Percentiles rank a stretch among this genome's conserved stretches.
Evolutionary conservation across 1,139 yeast genomes (phyloP).

Genomic region (Kluyveromyces marxianus): DNA sequence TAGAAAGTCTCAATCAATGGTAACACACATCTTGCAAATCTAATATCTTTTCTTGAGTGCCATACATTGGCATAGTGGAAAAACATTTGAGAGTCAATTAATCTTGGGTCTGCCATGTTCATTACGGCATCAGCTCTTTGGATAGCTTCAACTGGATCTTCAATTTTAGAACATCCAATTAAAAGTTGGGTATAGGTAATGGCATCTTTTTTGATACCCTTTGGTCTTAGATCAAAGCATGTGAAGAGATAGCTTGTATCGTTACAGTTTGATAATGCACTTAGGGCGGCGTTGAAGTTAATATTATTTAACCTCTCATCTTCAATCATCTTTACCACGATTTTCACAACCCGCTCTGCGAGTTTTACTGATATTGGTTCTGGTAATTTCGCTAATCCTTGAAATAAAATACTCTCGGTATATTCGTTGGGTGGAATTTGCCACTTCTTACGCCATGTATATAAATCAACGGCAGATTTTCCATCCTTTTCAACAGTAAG

Average conservation of each 20-base stretch:
- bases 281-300: conserved; percentile 26
- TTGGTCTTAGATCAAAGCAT: conserved; percentile 16
- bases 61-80: conserved; percentile 21
- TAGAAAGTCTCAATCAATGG: conserved; percentile 16
- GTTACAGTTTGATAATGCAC: conserved; percentile 24
- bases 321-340: conserved; percentile 15
- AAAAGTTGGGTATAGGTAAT: conserved; percentile 22
- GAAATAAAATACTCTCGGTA: conserved; percentile 48
- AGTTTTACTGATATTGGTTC: conserved; percentile 16
- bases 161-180: conserved; percentile 17
- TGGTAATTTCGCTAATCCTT: conserved; percentile 43
- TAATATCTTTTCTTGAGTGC: conserved; percentile 10
- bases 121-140: conserved; percentile 17
- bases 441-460: conserved; percentile 54
- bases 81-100: conserved; percentile 19
- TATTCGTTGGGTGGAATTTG: conserved; percentile 46
- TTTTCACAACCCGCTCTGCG: conserved; percentile 18
- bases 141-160: conserved; percentile 15
- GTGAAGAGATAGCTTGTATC: conserved; percentile 20
- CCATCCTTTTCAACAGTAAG: conserved; percentile 34
- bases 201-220: conserved; percentile 16
- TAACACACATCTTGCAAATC: conserved; percentile 9
- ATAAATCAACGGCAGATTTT: conserved; percentile 43
- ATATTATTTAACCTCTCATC: conserved; percentile 17
- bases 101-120: conserved; percentile 13